A percentile compares a stretch with the other conserved stretches of the same genome.
phyloP scores from a whole-genome alignment of 2,329 filamentous ascomycete species.

The Curvularia sp. region DNA sequence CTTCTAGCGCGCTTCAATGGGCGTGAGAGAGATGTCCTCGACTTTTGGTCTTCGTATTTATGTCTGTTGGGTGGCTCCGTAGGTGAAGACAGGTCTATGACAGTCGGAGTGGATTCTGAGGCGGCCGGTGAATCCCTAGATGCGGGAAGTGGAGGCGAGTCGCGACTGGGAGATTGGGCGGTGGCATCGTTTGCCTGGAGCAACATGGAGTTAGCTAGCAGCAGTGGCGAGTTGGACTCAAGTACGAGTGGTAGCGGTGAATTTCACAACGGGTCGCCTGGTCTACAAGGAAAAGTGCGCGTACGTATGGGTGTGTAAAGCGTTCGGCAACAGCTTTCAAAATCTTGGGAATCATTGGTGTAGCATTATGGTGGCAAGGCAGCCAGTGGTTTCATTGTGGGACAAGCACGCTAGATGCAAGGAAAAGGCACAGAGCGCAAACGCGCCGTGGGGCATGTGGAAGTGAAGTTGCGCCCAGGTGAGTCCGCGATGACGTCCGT shows the following conservation, averaged over 20 bases:
- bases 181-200: constrained; percentile 32
- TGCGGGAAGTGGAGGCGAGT: constrained; percentile 15
- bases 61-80: not conserved
- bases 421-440: constrained; percentile 15
- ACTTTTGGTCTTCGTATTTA: not conserved
- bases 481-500: constrained; percentile 17
- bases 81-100: constrained; percentile 25
- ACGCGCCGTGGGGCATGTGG: constrained; percentile 23
- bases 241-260: not conserved
- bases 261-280: not conserved
- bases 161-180: constrained; percentile 6
- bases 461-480: constrained; percentile 22
- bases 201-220: constrained; percentile 27
- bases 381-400: constrained; percentile 14
- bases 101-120: not conserved
- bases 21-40: not conserved
- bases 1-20: constrained; percentile 4
- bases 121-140: constrained; percentile 10
- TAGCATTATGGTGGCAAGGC: constrained; percentile 14
- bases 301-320: constrained; percentile 15
- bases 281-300: constrained; percentile 13
- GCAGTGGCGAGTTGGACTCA: not conserved
- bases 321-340: constrained; percentile 14
- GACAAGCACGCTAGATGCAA: not conserved
- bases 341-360: constrained; percentile 18